Conservation (phyloP, 2,329 filamentous ascomycete species). For the Ophiocordyceps camponoti-leonardi region DNA sequence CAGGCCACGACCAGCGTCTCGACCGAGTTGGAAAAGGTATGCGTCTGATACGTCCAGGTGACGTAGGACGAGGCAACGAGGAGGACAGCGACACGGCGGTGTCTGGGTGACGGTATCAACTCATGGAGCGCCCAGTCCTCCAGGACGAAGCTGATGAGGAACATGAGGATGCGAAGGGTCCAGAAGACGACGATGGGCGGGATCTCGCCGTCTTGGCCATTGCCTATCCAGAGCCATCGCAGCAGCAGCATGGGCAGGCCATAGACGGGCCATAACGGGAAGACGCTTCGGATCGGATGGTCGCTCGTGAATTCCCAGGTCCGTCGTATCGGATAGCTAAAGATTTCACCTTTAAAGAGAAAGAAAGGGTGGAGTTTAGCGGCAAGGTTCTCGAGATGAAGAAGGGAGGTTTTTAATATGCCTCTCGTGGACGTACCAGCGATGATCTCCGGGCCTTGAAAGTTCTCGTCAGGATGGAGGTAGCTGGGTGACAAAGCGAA, state of each 20-base stretch:
- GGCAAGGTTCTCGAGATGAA: not conserved
- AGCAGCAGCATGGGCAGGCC: slow-evolving; percentile 84
- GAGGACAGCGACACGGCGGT: slow-evolving; percentile 57
- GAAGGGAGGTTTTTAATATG: not conserved
- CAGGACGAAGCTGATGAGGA: slow-evolving; percentile 83
- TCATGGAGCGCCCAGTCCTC: slow-evolving; percentile 97
- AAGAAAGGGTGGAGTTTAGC: not conserved
- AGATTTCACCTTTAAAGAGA: slow-evolving; percentile 56
- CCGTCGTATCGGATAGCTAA: slow-evolving; percentile 72
- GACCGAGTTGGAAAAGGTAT: slow-evolving; percentile 95
- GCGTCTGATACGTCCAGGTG: slow-evolving; percentile 96
- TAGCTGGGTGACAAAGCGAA: slow-evolving; percentile 92
- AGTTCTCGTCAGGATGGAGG: slow-evolving; percentile 96
- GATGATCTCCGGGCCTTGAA: slow-evolving; percentile 93
- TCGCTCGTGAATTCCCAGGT: slow-evolving; percentile 95
- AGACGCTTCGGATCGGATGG: slow-evolving; percentile 82
- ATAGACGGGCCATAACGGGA: slow-evolving; percentile 91
- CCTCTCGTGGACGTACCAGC: slow-evolving; percentile 46
- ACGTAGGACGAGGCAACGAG: slow-evolving; percentile 93
- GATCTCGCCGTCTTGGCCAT: slow-evolving; percentile 58
- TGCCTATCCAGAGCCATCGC: slow-evolving; percentile 82
- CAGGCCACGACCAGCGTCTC: slow-evolving; percentile 87
- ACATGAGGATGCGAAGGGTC: slow-evolving; percentile 78
- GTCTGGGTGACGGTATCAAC: slow-evolving; percentile 57
- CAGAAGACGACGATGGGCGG: slow-evolving; percentile 82